Percentiles rank a stretch among this genome's conserved stretches.
These are phyloP conservation scores for Fusarium tupiense DNA, from an alignment of 2,329 filamentous ascomycete genomes.

Conservation along the genomic window DNA sequence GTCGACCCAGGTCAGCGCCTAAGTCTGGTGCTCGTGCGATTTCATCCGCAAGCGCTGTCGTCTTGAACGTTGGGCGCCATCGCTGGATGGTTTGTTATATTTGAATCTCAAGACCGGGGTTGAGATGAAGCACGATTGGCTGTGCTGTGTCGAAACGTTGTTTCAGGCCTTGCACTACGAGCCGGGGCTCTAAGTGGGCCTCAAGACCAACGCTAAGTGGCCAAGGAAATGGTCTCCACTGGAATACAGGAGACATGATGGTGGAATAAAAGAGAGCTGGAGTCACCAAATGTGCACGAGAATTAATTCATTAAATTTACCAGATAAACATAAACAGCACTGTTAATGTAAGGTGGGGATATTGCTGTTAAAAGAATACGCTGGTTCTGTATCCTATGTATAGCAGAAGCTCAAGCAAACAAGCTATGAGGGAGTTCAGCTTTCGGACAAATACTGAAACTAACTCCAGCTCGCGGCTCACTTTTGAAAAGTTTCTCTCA, in stretches of 20 bases:
- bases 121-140: slow-evolving; percentile 37
- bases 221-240: background rate
- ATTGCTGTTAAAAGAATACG: too few relatives aligned
- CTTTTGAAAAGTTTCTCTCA: background rate
- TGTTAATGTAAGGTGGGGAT: accelerated
- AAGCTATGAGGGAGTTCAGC: background rate
- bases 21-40: slow-evolving; percentile 30
- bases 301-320: background rate
- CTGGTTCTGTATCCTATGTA: too few relatives aligned
- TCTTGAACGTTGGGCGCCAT: slow-evolving; percentile 23
- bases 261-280: background rate
- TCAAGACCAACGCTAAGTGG: slow-evolving; percentile 6
- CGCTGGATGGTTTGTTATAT: slow-evolving; percentile 18
- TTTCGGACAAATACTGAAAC: background rate
- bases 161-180: slow-evolving; percentile 36
- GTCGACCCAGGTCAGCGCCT: slow-evolving; percentile 36
- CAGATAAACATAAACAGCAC: background rate
- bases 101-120: slow-evolving; percentile 39
- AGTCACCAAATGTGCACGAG: background rate
- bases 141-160: slow-evolving; percentile 31
- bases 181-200: background rate
- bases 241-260: background rate
- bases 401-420: background rate
- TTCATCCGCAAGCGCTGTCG: slow-evolving; percentile 33
- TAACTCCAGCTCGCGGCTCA: background rate